Evolutionary conservation across 768 basidiomycete species (phyloP), one percentile per base, ranked within the genome.

Genomic region (Pleurotus ostreatus): DNA sequence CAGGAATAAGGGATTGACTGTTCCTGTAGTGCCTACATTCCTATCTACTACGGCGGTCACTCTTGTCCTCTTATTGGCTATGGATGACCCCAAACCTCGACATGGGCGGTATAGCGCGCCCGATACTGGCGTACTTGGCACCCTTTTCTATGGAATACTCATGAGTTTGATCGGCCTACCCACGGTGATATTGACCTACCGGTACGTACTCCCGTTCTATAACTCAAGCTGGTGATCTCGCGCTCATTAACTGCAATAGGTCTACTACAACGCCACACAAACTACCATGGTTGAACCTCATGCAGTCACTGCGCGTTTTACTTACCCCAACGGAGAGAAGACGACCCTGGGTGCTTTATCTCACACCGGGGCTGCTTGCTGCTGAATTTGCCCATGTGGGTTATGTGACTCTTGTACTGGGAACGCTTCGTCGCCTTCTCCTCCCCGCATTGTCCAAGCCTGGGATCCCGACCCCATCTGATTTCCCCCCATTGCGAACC

Each of bases 211-310:
- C 48, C 51, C 30, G 7, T 39, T 8, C 43, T 39, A 30, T 30
- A 20, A 22, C 23, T 16, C 41, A 44, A 44, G 43, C 53, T 53
- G 22, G 56, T 34, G 11, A 53, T 49, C 58, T 16, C n/a, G 44
- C 56, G 47, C 13, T 46, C 22, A 57, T 23, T 47, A 38, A 45
- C 16, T 39, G 30, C 30, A 51, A 18, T 60, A 94, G 92, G 41
- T 80, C 92, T 2, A 88, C 94, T 59, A 92, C 88, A 1, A 94
- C 92, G 1, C 92, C 92, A 0, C 83, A 89, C 69, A 84, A 79
- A 65, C 74, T 94, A 34, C 79, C 86, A 2, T 91, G 81, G 64
- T 77, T 87, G 63, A 72, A 78, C 34, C 73, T 78, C 2, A 64
- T 79, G 55, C 74, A 79, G 58, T 81, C 87, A 16, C 69, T 93